phyloP scores from a whole-genome alignment of 176 grass and related monocot species.

The Guadua angustifolia region DNA sequence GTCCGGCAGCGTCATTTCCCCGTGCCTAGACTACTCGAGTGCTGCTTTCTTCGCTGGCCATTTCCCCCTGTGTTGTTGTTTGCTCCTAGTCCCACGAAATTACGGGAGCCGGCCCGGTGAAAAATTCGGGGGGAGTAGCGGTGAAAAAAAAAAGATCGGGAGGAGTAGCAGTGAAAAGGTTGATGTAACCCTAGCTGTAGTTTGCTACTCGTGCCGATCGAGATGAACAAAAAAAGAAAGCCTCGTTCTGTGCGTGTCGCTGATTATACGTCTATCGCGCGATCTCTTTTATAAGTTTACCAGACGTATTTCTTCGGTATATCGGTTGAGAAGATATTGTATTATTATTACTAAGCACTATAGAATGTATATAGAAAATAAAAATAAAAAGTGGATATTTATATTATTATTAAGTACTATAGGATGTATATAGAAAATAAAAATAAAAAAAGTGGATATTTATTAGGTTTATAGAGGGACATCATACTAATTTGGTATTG shows the following conservation, averaged over 20 bases:
- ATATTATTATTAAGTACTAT: too few relatives aligned
- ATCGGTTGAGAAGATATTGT: too few relatives aligned
- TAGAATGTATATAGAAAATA: too few relatives aligned
- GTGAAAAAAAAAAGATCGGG: slow-evolving; percentile 1
- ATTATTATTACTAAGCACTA: too few relatives aligned
- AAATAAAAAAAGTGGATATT: too few relatives aligned
- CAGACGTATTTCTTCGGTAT: too few relatives aligned
- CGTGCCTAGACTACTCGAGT: slow-evolving; percentile 47
- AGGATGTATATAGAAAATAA: too few relatives aligned
- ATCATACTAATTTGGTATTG: too few relatives aligned
- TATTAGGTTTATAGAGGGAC: too few relatives aligned
- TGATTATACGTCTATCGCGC: too few relatives aligned
- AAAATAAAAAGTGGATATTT: too few relatives aligned
- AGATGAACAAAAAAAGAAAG: neutral
- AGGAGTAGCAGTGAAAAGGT: neutral
- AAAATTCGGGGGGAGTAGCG: neutral
- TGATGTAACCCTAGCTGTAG: slow-evolving; percentile 7
- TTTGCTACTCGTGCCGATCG: neutral
- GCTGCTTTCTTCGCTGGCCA: neutral
- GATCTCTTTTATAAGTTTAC: neutral
- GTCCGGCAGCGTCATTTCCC: slow-evolving; percentile 55
- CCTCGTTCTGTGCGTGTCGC: neutral
- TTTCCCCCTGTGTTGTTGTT: neutral
- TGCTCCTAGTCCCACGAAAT: neutral
- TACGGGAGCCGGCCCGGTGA: slow-evolving; percentile 2